Percentiles rank a stretch among this genome's conserved stretches.
These are phyloP conservation scores for Tremella fuciformis DNA, from an alignment of 768 basidiomycete species.

Conservation along the genomic window DNA sequence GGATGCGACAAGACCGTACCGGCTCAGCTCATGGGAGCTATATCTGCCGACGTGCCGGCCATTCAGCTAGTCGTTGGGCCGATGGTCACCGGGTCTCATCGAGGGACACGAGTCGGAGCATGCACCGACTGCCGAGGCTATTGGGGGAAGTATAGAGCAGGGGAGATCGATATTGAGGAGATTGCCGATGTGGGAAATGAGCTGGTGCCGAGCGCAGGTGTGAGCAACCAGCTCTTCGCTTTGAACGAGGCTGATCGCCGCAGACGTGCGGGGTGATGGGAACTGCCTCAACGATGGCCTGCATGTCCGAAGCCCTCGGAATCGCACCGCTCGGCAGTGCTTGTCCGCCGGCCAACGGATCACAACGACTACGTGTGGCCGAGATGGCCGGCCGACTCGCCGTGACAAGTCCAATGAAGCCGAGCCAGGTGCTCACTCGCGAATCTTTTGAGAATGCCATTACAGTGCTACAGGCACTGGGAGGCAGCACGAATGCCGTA, in stretches of 20 bases:
- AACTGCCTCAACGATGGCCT: constrained; percentile 45
- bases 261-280: constrained; percentile 46
- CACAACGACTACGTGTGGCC: constrained; percentile 34
- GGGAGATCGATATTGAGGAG: constrained; percentile 42
- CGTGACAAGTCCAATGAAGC: constrained; percentile 45
- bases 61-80: constrained; percentile 41
- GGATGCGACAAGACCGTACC: constrained; percentile 48
- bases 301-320: constrained; percentile 41
- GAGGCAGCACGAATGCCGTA: constrained; percentile 26
- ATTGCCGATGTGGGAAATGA: constrained; percentile 35
- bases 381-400: constrained; percentile 33
- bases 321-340: constrained; percentile 40
- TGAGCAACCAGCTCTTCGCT: constrained; percentile 9
- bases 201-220: constrained; percentile 37
- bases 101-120: constrained; percentile 36
- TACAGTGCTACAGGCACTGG: constrained; percentile 81
- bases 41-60: constrained; percentile 36
- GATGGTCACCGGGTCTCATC: constrained; percentile 38
- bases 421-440: constrained; percentile 90
- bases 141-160: constrained; percentile 40
- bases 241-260: not conserved
- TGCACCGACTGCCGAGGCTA: constrained; percentile 44
- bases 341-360: constrained; percentile 34
- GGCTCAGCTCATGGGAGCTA: constrained; percentile 43
- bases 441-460: constrained; percentile 96